phyloP scores from a whole-genome alignment of 305 asterid genomes.

The Lippia alba region DNA sequence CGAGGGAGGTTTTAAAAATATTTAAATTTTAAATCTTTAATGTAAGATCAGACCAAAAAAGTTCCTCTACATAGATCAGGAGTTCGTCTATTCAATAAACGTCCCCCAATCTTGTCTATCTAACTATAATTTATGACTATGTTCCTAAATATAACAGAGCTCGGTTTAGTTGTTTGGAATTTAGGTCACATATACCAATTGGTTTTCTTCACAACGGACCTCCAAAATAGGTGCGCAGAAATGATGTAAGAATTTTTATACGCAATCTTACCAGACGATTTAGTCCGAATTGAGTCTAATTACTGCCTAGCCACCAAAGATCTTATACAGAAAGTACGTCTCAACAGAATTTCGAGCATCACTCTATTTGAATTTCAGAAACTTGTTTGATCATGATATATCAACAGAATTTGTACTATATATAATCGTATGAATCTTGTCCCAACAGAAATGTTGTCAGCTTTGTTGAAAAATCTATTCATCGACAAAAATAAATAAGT shows the following conservation, averaged over 20 bases:
- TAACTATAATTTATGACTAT: too few species aligned
- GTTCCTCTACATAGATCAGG: too few species aligned
- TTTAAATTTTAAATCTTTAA: too few species aligned
- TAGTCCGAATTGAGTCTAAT: slow-evolving; percentile 22
- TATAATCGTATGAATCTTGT: too few species aligned
- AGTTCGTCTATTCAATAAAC: too few species aligned
- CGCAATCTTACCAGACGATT: too few species aligned
- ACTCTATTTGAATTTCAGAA: neutral
- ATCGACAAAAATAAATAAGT: neutral
- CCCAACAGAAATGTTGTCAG: slow-evolving; percentile 13
- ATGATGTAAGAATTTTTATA: neutral
- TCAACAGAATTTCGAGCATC: neutral
- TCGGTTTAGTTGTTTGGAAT: too few species aligned
- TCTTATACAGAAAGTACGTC: slow-evolving; percentile 2
- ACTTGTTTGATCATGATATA: neutral
- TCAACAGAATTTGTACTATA: slow-evolving; percentile 1
- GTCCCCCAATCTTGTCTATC: too few species aligned
- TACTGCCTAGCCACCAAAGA: neutral
- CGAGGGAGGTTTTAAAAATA: too few species aligned
- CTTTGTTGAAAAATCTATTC: neutral
- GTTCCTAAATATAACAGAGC: too few species aligned
- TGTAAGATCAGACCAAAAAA: too few species aligned
- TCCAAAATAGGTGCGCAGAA: neutral
- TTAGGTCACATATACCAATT: too few species aligned
- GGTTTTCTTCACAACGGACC: neutral